Evolutionary conservation across 108 stramenopile genomes (phyloP).

Genomic region (Mediolabrus comicus): DNA sequence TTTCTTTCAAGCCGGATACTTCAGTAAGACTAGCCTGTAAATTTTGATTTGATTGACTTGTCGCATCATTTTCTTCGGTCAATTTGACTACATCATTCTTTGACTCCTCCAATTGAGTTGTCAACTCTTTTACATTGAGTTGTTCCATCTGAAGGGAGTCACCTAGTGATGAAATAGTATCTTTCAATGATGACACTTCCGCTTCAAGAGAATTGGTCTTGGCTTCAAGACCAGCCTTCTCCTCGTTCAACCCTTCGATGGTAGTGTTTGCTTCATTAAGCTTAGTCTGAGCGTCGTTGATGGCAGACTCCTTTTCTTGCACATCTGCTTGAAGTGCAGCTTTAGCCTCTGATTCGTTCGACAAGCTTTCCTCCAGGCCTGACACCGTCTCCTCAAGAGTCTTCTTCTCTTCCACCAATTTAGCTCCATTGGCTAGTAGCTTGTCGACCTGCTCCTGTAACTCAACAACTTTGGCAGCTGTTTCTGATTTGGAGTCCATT

Average conservation of each 20-base stretch:
- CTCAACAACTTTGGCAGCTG: neutral
- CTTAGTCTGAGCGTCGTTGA: neutral
- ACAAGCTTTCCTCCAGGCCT: neutral
- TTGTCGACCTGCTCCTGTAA: neutral
- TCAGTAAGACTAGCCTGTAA: slow-evolving; percentile 6
- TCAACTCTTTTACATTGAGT: neutral
- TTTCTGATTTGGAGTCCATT: neutral
- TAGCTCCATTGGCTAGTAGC: neutral
- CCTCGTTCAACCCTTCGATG: neutral
- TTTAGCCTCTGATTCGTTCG: neutral
- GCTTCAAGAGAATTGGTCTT: neutral
- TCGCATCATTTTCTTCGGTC: neutral
- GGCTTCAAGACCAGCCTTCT: neutral
- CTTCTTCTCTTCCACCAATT: slow-evolving; percentile 4
- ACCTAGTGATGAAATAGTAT: neutral
- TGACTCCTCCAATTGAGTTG: slow-evolving; percentile 1
- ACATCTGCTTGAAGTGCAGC: neutral
- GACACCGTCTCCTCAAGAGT: neutral
- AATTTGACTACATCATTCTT: slow-evolving; percentile 11
- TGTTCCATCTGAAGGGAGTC: neutral
- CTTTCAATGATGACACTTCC: slow-evolving; percentile 1
- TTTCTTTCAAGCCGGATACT: neutral
- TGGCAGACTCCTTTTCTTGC: slow-evolving; percentile 6
- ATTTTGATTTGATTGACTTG: slow-evolving; percentile 2
- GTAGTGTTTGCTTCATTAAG: neutral